Conservation (phyloP, 2,329 filamentous ascomycete genomes). For the Phaeophleospora eucalypticola region DNA sequence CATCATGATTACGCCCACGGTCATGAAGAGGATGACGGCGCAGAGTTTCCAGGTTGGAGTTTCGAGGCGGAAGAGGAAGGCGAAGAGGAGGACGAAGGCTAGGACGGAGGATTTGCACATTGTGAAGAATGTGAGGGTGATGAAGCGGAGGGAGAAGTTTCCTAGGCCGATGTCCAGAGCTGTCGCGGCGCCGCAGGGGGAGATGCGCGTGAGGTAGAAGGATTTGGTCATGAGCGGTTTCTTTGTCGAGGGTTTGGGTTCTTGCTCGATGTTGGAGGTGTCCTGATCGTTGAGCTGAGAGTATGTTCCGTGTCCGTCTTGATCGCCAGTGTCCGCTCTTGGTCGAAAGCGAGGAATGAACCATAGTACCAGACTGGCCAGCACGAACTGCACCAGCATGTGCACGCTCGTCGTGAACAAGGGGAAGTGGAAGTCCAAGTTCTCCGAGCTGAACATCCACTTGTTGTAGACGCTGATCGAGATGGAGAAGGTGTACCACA, state of each 20-base stretch:
- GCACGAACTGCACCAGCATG: conserved; percentile 88
- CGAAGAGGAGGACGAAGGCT: conserved; percentile 91
- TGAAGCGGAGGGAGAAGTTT: conserved; percentile 93
- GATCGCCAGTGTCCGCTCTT: neutral
- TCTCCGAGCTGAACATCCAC: conserved; percentile 92
- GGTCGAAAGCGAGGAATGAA: conserved; percentile 80
- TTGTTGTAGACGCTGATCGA: conserved; percentile 99
- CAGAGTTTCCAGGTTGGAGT: conserved; percentile 80
- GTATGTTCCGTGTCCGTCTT: conserved; percentile 10
- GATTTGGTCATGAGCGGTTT: conserved; percentile 73
- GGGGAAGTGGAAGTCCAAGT: conserved; percentile 87
- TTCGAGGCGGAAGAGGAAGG: conserved; percentile 89
- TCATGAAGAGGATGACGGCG: conserved; percentile 87
- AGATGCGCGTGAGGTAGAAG: conserved; percentile 89
- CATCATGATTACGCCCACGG: conserved; percentile 92
- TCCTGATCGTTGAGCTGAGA: conserved; percentile 14
- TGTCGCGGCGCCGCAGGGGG: conserved; percentile 86
- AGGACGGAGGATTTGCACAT: conserved; percentile 99
- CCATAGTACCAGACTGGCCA: conserved; percentile 74
- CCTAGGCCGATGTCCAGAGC: conserved; percentile 93
- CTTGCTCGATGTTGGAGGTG: conserved; percentile 9
- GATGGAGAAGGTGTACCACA: conserved; percentile 90
- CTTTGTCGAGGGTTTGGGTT: conserved; percentile 22
- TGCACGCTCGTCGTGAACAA: conserved; percentile 93
- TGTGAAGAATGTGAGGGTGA: conserved; percentile 94